Percentiles rank a stretch among this genome's conserved stretches.
These are phyloP conservation scores for Neurospora sp. DNA, from an alignment of 2,329 filamentous ascomycete species.

Conservation along the genomic window DNA sequence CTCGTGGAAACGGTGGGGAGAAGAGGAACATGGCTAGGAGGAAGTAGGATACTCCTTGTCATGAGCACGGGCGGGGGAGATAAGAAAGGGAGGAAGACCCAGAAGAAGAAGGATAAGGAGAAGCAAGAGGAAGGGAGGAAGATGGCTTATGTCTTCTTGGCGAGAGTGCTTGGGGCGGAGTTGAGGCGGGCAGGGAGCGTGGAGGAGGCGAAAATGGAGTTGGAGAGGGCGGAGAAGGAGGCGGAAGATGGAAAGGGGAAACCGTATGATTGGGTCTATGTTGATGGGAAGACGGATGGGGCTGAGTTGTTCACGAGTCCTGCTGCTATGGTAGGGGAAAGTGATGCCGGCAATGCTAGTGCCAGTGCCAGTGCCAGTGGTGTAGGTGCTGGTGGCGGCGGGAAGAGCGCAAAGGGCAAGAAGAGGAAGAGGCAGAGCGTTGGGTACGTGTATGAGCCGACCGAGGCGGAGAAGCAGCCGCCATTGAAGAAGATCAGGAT, in stretches of 20 bases:
- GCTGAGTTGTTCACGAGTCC: constrained; percentile 18
- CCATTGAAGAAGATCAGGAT: constrained; percentile 49
- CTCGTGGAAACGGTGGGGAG: constrained; percentile 47
- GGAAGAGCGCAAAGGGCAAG: constrained; percentile 1
- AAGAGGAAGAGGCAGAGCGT: constrained; percentile 25
- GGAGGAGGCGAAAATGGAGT: constrained; percentile 50
- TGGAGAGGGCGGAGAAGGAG: constrained; percentile 38
- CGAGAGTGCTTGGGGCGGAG: constrained; percentile 65
- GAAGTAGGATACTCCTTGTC: constrained; percentile 62
- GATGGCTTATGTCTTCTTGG: constrained; percentile 70
- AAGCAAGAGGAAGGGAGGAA: constrained; percentile 49
- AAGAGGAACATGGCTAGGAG: constrained; percentile 54
- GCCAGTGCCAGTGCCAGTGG: constrained; percentile 28
- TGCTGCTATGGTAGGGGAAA: constrained; percentile 11
- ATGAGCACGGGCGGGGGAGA: constrained; percentile 36
- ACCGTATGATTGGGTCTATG: constrained; percentile 69
- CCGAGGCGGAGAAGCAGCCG: constrained; percentile 20
- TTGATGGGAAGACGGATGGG: constrained; percentile 50
- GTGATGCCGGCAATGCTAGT: constrained; percentile 11
- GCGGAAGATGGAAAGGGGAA: constrained; percentile 23
- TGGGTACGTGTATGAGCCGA: constrained; percentile 12
- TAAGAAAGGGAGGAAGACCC: neutral
- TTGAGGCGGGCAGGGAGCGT: constrained; percentile 58
- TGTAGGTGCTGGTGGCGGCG: constrained; percentile 13
- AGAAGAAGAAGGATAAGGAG: constrained; percentile 43